phyloP scores from a whole-genome alignment of 208 protist genomes.

The Leishmania amazonensis region DNA sequence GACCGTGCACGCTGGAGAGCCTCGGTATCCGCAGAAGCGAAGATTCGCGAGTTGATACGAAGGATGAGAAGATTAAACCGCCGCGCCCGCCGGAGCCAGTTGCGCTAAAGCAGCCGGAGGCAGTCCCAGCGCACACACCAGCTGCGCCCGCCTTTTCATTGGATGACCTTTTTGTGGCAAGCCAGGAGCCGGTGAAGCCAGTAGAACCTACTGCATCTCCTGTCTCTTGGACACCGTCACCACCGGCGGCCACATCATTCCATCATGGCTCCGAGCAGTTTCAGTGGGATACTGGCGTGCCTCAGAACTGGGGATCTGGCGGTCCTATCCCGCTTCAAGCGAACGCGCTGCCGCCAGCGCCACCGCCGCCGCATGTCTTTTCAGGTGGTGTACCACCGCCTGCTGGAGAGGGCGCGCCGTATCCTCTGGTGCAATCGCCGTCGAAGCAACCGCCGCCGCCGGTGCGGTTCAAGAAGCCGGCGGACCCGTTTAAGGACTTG shows the following conservation, averaged over 20 bases:
- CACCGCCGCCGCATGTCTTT: not conserved
- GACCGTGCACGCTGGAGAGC: slow-evolving; percentile 50
- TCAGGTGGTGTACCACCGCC: not conserved
- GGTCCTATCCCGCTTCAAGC: not conserved
- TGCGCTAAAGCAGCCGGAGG: not conserved
- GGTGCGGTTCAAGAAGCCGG: slow-evolving; percentile 16
- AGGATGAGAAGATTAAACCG: slow-evolving; percentile 17
- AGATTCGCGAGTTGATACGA: slow-evolving; percentile 3
- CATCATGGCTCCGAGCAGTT: not conserved
- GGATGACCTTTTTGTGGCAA: slow-evolving; percentile 43
- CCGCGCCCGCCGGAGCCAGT: not conserved
- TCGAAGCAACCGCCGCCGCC: not conserved
- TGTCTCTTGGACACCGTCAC: not conserved
- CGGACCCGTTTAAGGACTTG: slow-evolving; percentile 57
- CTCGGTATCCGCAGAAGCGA: slow-evolving; percentile 46
- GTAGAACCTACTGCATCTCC: not conserved
- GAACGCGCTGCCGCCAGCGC: not conserved
- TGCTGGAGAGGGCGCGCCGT: not conserved
- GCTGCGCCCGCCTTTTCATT: slow-evolving; percentile 31
- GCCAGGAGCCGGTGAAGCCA: slow-evolving; percentile 7
- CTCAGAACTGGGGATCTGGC: slow-evolving; percentile 25
- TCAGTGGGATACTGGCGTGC: slow-evolving; percentile 21
- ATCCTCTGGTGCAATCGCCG: not conserved
- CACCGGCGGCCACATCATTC: not conserved
- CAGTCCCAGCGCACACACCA: not conserved